Base-by-base conservation (phyloP, 2,329 filamentous ascomycete species). In the Orbilia javanica region DNA sequence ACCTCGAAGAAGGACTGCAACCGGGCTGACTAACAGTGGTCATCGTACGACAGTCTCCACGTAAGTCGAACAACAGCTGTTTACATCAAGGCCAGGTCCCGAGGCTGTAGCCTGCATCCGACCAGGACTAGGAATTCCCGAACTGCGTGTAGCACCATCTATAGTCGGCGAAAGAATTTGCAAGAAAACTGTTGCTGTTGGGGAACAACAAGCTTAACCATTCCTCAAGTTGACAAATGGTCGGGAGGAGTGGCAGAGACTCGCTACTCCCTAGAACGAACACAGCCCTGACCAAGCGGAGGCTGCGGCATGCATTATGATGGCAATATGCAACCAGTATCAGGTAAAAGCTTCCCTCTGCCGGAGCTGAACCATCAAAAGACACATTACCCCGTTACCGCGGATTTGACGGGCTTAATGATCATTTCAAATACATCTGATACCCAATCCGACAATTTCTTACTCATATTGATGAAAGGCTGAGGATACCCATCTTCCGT, bases 341-440 rank as follows among this genome's bases (percentile, higher is more conserved):
- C 34, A 34, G 48, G 25, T 20, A 22, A 55, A 57, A 5, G 66
- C 20, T 66, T 52, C 60, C 60, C 50, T 66, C 6, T 34, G 42
- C 55, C 10, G 55, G 31, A 71, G 67, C 67, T 46, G 36, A 62
- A 62, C 55, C 55, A 60, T 27, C 55, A 36, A 57, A 60, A 50
- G 20, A 50, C 10, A 50, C 15, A 50, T 25, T 50, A 25, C 27
- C 22, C 18, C 39, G 55, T 42, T 44, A 29, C 46, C 39, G 44
- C 46, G 63, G 57, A 48, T 53, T 66, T 31, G 10, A 66, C 46
- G 63, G 63, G 60, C 29, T 64, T 34, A 60, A 60, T 36, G 15
- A 65, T 73, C 53, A 74, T 74, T 74, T 74, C 63, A 74, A 74
- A 74, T 74, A 57, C 60, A 48, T 65, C 46, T 57, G 52, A 57